phyloP scores from a whole-genome alignment of 148 eudicot genomes.

The Amaranthus palmeri region DNA sequence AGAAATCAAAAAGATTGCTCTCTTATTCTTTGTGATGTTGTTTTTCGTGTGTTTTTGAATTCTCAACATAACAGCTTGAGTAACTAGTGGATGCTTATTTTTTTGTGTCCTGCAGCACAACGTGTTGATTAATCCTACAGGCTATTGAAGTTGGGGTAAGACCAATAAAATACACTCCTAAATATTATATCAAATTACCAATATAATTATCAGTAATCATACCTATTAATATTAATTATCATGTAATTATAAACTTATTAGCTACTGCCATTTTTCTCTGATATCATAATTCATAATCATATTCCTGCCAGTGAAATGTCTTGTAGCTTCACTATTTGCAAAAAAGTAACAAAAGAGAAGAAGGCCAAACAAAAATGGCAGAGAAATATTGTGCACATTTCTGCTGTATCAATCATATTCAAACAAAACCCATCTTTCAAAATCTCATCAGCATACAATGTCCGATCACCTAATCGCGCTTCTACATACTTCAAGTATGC shows the following conservation, averaged over 20 bases:
- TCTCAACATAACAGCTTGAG: no score
- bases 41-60: no score
- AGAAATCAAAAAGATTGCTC: no score
- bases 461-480: constrained; percentile 75
- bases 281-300: no score
- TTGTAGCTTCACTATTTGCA: constrained; percentile 10
- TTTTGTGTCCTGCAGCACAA: no score
- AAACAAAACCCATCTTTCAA: constrained; percentile 85
- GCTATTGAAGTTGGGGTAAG: no score
- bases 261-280: background rate
- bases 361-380: background rate
- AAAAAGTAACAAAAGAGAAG: background rate
- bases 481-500: constrained; percentile 88
- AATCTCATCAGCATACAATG: constrained; percentile 74
- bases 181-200: background rate
- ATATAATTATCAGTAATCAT: background rate
- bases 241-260: background rate
- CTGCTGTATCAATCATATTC: constrained; percentile 91
- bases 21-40: no score
- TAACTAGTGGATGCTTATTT: no score
- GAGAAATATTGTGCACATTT: constrained; percentile 29
- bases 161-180: no score
- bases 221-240: background rate
- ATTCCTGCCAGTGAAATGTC: constrained; percentile 15
- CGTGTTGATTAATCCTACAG: no score